phyloP scores from a whole-genome alignment of 2,329 filamentous ascomycete species.

The Colletotrichum filicis region DNA sequence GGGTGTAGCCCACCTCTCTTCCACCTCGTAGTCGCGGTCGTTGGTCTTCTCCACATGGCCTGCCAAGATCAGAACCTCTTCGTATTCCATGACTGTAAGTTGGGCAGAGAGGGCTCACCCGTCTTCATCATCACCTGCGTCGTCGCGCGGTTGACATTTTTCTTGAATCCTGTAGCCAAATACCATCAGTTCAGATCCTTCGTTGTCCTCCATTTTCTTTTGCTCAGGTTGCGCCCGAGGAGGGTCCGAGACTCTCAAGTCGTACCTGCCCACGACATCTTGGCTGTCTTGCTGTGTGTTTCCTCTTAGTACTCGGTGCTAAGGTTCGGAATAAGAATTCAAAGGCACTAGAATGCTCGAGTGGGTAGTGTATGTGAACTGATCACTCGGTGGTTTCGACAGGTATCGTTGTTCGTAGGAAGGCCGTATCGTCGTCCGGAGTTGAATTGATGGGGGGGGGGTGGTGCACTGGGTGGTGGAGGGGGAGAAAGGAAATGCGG shows the following conservation, averaged over 20 bases:
- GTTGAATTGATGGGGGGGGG: background rate
- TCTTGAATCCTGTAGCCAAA: conserved; percentile 65
- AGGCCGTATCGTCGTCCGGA: conserved; percentile 31
- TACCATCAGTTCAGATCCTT: conserved; percentile 9
- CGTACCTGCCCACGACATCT: conserved; percentile 62
- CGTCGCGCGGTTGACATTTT: conserved; percentile 97
- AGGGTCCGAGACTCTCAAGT: conserved; percentile 4
- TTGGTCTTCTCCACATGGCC: conserved; percentile 98
- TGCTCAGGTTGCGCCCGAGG: background rate
- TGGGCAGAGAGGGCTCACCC: conserved; percentile 59
- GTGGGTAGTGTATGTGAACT: background rate
- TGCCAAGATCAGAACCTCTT: conserved; percentile 42
- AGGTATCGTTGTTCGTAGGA: conserved; percentile 15
- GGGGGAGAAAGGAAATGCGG: conserved; percentile 10
- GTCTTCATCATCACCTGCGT: conserved; percentile 99
- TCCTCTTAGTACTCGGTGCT: background rate
- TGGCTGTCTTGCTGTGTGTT: conserved; percentile 26
- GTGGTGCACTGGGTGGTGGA: background rate
- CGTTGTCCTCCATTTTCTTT: too few relatives aligned
- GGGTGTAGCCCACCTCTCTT: conserved; percentile 74
- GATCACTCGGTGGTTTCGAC: conserved; percentile 14
- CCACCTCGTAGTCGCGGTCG: conserved; percentile 98
- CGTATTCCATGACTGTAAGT: background rate
- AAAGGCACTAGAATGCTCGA: background rate
- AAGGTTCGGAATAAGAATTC: background rate